A percentile compares a stretch with the other conserved stretches of the same genome.
Conservation (phyloP, 179 eudicot genomes). For the Spinacia oleracea region DNA sequence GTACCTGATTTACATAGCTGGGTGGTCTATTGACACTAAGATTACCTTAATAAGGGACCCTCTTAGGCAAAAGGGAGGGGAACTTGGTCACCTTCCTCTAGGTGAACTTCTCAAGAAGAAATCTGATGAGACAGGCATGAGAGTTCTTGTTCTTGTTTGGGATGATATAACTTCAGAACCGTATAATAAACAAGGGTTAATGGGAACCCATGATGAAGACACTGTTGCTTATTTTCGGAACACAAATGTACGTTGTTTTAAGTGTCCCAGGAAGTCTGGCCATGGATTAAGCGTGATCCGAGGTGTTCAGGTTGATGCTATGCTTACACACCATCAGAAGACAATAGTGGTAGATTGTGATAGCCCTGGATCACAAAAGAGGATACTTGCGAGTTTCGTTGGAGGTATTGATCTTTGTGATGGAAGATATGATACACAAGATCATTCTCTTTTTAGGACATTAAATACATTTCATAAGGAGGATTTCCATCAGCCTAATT, state of each 20-base stretch:
- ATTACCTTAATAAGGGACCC: conserved; percentile 61
- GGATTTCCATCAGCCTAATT: conserved; percentile 79
- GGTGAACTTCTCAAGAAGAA: conserved; percentile 58
- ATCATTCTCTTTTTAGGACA: conserved; percentile 61
- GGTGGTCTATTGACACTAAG: conserved; percentile 65
- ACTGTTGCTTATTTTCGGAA: conserved; percentile 48
- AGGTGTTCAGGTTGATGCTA: conserved; percentile 40
- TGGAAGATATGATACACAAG: conserved; percentile 65
- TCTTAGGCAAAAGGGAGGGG: conserved; percentile 26
- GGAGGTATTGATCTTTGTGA: conserved; percentile 83
- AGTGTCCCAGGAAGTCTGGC: conserved; percentile 58
- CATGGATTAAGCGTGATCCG: conserved; percentile 44
- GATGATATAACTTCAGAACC: conserved; percentile 57
- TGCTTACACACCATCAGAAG: conserved; percentile 80
- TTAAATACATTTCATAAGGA: conserved; percentile 43
- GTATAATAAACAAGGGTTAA: conserved; percentile 37
- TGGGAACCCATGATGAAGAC: conserved; percentile 73
- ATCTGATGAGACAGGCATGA: conserved; percentile 47
- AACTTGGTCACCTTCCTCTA: conserved; percentile 32
- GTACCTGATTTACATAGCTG: conserved; percentile 59
- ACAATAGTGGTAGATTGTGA: conserved; percentile 56
- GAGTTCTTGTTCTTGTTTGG: conserved; percentile 67
- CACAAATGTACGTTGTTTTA: conserved; percentile 47
- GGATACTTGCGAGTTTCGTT: conserved; percentile 52
- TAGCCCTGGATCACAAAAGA: conserved; percentile 20